phyloP scores from a whole-genome alignment of 2,329 filamentous ascomycete genomes.

The Sporothrix protearum region DNA sequence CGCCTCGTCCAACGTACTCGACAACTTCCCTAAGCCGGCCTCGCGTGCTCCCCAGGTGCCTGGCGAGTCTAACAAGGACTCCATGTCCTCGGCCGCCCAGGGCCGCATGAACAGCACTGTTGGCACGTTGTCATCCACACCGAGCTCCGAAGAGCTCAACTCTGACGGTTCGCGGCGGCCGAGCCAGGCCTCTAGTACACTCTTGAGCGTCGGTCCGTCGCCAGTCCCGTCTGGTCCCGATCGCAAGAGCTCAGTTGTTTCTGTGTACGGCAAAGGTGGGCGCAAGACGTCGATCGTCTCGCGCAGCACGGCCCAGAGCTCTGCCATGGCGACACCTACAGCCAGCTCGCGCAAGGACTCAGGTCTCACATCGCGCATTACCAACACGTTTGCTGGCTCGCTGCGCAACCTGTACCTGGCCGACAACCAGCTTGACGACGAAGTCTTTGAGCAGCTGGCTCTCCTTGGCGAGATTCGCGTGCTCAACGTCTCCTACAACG shows the following conservation, averaged over 20 bases:
- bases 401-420: slow-evolving; percentile 81
- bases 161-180: slow-evolving; percentile 62
- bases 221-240: slow-evolving; percentile 58
- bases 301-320: slow-evolving; percentile 49
- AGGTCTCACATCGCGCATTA: slow-evolving; percentile 71
- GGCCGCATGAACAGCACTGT: slow-evolving; percentile 40
- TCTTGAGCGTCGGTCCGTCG: slow-evolving; percentile 71
- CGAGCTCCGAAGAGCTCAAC: slow-evolving; percentile 74
- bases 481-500: slow-evolving; percentile 92
- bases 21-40: slow-evolving; percentile 82
- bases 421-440: slow-evolving; percentile 90
- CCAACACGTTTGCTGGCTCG: slow-evolving; percentile 83
- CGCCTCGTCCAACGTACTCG: slow-evolving; percentile 89
- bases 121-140: slow-evolving; percentile 52
- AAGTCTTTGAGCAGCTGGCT: slow-evolving; percentile 88
- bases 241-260: slow-evolving; percentile 81
- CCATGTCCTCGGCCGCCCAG: slow-evolving; percentile 38
- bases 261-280: slow-evolving; percentile 72
- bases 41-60: slow-evolving; percentile 63
- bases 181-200: slow-evolving; percentile 76
- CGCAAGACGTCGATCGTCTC: slow-evolving; percentile 82
- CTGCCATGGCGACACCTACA: slow-evolving; percentile 52
- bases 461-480: slow-evolving; percentile 78
- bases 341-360: slow-evolving; percentile 76
- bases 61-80: slow-evolving; percentile 39